A percentile compares a stretch with the other conserved stretches of the same genome.
phyloP scores from a whole-genome alignment of 106 monocot genomes.

The Dioscorea zingiberensis region DNA sequence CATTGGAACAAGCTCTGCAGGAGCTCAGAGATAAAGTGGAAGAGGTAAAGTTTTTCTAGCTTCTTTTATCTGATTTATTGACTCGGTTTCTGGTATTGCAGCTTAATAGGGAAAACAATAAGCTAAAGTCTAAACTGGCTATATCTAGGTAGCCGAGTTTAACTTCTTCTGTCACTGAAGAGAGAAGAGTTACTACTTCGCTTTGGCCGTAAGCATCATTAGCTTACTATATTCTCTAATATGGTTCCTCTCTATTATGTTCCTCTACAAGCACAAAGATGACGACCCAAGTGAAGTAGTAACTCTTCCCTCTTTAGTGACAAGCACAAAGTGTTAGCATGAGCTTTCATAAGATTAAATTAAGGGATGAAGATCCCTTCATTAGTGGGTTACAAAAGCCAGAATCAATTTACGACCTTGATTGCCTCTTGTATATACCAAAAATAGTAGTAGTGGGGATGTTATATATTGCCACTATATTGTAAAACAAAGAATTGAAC shows the following conservation, averaged over 20 bases:
- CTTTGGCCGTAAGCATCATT: not conserved
- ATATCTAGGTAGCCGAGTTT: not conserved
- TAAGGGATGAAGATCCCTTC: too few species aligned
- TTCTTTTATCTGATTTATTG: not conserved
- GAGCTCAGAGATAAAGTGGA: constrained; percentile 29
- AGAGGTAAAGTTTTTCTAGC: constrained; percentile 17
- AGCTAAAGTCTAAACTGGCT: constrained; percentile 4
- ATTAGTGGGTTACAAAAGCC: too few species aligned
- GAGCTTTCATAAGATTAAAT: too few species aligned
- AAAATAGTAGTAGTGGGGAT: too few species aligned
- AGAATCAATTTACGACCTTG: too few species aligned
- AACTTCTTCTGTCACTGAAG: not conserved
- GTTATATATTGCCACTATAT: too few species aligned
- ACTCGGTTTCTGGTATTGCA: constrained; percentile 1
- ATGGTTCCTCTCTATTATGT: not conserved
- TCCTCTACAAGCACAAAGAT: not conserved
- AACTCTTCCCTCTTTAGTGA: too few species aligned
- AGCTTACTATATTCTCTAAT: not conserved
- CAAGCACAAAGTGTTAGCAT: too few species aligned
- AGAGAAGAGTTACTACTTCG: not conserved
- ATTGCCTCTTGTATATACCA: too few species aligned
- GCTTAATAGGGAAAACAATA: constrained; percentile 22
- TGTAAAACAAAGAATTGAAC: too few species aligned
- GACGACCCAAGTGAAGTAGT: too few species aligned
- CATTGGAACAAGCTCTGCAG: constrained; percentile 36